These are phyloP conservation scores for Microsporum canis DNA, from an alignment of 2,329 filamentous ascomycete genomes.

Conservation along the genomic window DNA sequence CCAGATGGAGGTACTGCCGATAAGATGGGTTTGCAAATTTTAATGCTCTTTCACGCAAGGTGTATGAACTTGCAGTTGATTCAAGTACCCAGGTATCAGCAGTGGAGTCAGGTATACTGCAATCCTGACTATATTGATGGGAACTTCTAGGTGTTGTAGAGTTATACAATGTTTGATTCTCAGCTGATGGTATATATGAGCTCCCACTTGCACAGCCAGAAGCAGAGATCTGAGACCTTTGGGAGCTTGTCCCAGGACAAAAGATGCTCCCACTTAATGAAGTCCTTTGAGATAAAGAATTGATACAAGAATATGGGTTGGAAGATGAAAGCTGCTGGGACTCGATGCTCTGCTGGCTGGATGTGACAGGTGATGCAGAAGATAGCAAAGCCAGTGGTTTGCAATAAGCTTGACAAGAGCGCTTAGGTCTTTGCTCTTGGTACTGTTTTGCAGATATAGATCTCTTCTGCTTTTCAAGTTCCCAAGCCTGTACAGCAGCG, in stretches of 20 bases:
- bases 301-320: not conserved
- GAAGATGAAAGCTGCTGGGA: not conserved
- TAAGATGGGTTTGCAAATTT: not conserved
- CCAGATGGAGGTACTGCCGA: not conserved
- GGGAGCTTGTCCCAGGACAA: constrained; percentile 2
- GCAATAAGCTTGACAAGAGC: not conserved
- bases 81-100: not conserved
- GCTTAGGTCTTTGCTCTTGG: constrained; percentile 8
- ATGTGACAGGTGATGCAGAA: constrained; percentile 1
- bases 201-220: not conserved
- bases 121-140: not conserved
- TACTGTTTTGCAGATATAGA: constrained; percentile 5
- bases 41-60: not conserved
- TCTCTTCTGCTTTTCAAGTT: constrained; percentile 18
- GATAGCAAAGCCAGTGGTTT: not conserved
- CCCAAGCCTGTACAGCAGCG: constrained; percentile 22
- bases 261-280: constrained; percentile 9
- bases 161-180: not conserved
- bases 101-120: not conserved
- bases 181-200: not conserved
- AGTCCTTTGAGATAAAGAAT: constrained; percentile 4
- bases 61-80: not conserved
- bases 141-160: not conserved
- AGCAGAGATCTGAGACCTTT: constrained; percentile 6
- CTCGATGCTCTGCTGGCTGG: not conserved